phyloP scores from a whole-genome alignment of 2,329 filamentous ascomycete species.

The Botrytis medusae region DNA sequence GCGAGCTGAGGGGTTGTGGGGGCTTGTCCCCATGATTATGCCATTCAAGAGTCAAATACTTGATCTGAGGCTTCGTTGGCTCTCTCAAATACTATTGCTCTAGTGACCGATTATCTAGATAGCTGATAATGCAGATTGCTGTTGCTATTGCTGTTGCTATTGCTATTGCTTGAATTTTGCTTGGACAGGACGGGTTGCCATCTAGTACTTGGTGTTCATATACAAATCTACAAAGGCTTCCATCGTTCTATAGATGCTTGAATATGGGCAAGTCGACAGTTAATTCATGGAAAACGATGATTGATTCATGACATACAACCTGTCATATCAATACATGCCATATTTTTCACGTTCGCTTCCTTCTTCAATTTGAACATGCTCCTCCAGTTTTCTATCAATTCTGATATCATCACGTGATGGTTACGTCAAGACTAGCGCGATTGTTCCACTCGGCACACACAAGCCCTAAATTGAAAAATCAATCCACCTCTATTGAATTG shows the following conservation, averaged over 20 bases:
- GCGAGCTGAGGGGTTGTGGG: not conserved
- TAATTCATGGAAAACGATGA: not conserved
- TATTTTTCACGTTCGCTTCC: not conserved
- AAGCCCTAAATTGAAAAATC: conserved; percentile 24
- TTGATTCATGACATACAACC: not conserved
- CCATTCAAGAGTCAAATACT: not conserved
- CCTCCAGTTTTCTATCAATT: not conserved
- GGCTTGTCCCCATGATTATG: not conserved
- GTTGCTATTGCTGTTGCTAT: not conserved
- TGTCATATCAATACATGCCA: not conserved
- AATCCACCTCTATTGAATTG: conserved; percentile 20
- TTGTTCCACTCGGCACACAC: conserved; percentile 22
- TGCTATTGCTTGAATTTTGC: not conserved
- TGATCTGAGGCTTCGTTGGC: not conserved
- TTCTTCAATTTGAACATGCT: not conserved
- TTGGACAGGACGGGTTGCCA: not conserved
- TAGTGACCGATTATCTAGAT: not conserved
- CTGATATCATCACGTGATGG: not conserved
- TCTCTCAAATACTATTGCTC: not conserved
- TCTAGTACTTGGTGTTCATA: not conserved
- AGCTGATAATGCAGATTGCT: not conserved
- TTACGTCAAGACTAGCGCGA: conserved; percentile 10
- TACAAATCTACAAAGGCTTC: not conserved
- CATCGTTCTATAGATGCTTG: not conserved
- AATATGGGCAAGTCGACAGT: not conserved